Evolutionary conservation across 257 asterid species (phyloP).

Genomic region (Capsicum rhomboideum): DNA sequence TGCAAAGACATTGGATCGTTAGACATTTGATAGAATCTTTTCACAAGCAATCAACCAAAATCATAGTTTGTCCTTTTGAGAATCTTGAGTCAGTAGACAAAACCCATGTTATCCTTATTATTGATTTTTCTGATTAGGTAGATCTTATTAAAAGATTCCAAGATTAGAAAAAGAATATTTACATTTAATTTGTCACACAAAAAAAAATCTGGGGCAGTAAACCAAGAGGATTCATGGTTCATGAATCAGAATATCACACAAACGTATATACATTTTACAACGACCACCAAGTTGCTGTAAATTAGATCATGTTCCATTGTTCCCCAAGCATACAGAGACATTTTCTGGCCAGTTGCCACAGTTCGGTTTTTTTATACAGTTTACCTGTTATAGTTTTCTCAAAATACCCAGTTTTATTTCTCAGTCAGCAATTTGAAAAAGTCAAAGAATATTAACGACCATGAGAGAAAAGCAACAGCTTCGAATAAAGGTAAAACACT

Average conservation of each 20-base stretch:
- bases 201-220: background rate
- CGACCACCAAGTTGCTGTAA: background rate
- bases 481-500: background rate
- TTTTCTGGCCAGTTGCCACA: too few relatives aligned
- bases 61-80: constrained; percentile 2
- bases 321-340: too few relatives aligned
- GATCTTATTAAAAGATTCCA: background rate
- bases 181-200: background rate
- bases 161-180: constrained; percentile 8
- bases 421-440: too few relatives aligned
- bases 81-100: constrained; percentile 10
- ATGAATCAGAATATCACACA: background rate
- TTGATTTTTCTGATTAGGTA: constrained; percentile 3
- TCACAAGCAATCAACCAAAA: background rate
- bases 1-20: constrained; percentile 3
- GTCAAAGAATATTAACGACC: too few relatives aligned
- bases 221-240: background rate
- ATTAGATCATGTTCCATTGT: background rate
- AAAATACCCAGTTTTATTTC: too few relatives aligned
- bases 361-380: too few relatives aligned
- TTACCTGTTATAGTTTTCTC: too few relatives aligned
- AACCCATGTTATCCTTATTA: constrained; percentile 20
- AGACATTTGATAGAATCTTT: background rate
- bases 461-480: background rate
- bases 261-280: background rate